Base-by-base conservation (phyloP, 2,329 filamentous ascomycete species). In the Hymenoscyphus albidus region DNA sequence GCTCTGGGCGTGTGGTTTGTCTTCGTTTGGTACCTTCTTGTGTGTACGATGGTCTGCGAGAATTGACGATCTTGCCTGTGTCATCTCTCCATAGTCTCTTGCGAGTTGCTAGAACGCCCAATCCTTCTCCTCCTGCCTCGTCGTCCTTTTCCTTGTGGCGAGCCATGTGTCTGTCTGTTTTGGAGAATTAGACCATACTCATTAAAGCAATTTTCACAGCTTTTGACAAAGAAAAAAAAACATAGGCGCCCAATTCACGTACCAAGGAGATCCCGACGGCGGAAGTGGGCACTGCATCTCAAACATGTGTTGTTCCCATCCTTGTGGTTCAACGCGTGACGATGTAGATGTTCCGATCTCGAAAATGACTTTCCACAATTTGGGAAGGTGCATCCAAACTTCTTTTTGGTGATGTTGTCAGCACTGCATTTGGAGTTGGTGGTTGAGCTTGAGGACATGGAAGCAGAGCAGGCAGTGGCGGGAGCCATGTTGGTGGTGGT, bases 271-370 rank as follows among this genome's bases (percentile, higher is more conserved):
- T 86, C 83, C 38, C 80, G 80, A 55, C 83, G 77, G 59, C 82
- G 81, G 71, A 85, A 86, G 71, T 85, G 82, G 14, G 83, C 80
- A 62, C 80, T 78, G 65, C 83, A 86, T 71, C 83, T 77, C 62
- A 79, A 73, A 68, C 83, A 85, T 2, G 82, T 84, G 67, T 80
- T 80, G 32, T 81, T 80, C 2, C 77, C 77, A 62, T 78, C 76
- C 38, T 79, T 77, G 68, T 83, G 81, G 65, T 83, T 83, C 56
- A 83, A 73, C n/a, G 78, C 76, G 70, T 84, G 82, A 18, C 81
- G 76, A 62, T 81, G 80, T 16, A 83, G 75, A 75, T 83, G 81
- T 67, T 83, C 81, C 3, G 80, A 79, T 44, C 81, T 76, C 9
- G 80, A 81, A 71, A 83, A 83, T 27, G 76, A 77, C 66, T 81